Evolutionary conservation across 1,284 basidiomycete species (phyloP), one percentile per base, ranked within the genome.

Genomic region (Cystobasidium sp.): DNA sequence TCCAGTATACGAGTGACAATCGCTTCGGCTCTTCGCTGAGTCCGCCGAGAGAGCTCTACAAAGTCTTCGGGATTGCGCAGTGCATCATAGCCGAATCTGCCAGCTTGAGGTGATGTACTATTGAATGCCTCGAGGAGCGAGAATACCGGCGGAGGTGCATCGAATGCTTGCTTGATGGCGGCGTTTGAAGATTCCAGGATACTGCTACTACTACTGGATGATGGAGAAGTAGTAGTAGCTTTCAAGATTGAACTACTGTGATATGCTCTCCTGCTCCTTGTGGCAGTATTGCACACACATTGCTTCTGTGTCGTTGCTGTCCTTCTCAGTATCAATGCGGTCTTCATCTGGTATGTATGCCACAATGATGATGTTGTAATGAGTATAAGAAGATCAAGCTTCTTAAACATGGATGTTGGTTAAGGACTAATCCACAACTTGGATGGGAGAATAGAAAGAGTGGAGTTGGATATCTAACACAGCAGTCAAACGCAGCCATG

Each of bases 1-100:
- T 88, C 12, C 86, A 86, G 56, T 47, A 93, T 90, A 56, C 92
- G 88, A 68, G 88, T 87, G 6, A 92, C 91, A 58, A 94, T 84
- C 41, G 90, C 81, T 76, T 88, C 87, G 10, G 92, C 91, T 67
- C 91, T 88, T 44, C 87, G 82, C 52, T 92, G 85, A 8, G 92
- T 92, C 22, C 89, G 87, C 75, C 89, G 85, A 31, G 91, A 87
- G 43, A 93, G 84, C 0, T 85, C 84, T 66, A 87, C 84, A 74
- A 93, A 87, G 20, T 87, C 86, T 9, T 84, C 81, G 0, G 91
- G 90, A 44, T 86, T 84, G 1, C 85, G 87, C 62, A 93, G 85
- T 37, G 85, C 83, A 1, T 85, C 83, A 77, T 92, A 89, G 20
- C 87, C 87, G 79, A 93, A 93, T 44, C 93, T 85, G n/a, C 91